Percentiles rank a stretch among this genome's conserved stretches.
Conservation (phyloP, 1,284 basidiomycete species). For the Sanghuangporus sanghuang region DNA sequence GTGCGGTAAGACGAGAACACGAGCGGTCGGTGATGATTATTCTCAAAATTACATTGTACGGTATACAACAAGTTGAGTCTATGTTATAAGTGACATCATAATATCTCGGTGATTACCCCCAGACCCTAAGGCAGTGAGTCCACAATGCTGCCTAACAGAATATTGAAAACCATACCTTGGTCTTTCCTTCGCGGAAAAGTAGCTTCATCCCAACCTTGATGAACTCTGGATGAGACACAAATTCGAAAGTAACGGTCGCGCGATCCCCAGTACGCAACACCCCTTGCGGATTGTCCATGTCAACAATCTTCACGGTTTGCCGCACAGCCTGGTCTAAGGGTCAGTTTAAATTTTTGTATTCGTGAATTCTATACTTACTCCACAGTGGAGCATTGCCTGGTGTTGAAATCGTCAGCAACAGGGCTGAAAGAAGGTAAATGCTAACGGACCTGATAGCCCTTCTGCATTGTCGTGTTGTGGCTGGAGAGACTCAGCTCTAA, state of each 20-base stretch:
- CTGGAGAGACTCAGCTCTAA: conserved; percentile 35
- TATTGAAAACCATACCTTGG: conserved; percentile 55
- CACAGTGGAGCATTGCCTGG: conserved; percentile 81
- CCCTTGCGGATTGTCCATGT: conserved; percentile 83
- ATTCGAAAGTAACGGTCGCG: conserved; percentile 86
- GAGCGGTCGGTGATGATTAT: too few relatives aligned
- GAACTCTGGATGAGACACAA: conserved; percentile 86
- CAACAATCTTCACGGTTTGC: conserved; percentile 88
- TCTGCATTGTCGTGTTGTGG: conserved; percentile 89
- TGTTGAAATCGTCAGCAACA: conserved; percentile 22
- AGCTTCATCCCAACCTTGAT: conserved; percentile 90
- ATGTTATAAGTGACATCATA: conserved; percentile 23
- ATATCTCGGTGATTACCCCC: conserved; percentile 37
- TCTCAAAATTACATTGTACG: too few relatives aligned
- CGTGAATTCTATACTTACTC: conserved; percentile 41
- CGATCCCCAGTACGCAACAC: conserved; percentile 88
- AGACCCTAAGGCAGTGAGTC: conserved; percentile 30
- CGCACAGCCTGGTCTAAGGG: conserved; percentile 56
- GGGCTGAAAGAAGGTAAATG: neutral
- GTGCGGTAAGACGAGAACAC: neutral
- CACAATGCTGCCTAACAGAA: neutral
- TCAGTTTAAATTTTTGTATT: conserved; percentile 6
- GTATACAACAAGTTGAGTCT: neutral
- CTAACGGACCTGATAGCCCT: conserved; percentile 72
- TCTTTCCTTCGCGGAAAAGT: conserved; percentile 88